Evolutionary conservation across 2,329 filamentous ascomycete genomes (phyloP), one percentile per base, ranked within the genome.

Genomic region (Colletotrichum cordylinicola): DNA sequence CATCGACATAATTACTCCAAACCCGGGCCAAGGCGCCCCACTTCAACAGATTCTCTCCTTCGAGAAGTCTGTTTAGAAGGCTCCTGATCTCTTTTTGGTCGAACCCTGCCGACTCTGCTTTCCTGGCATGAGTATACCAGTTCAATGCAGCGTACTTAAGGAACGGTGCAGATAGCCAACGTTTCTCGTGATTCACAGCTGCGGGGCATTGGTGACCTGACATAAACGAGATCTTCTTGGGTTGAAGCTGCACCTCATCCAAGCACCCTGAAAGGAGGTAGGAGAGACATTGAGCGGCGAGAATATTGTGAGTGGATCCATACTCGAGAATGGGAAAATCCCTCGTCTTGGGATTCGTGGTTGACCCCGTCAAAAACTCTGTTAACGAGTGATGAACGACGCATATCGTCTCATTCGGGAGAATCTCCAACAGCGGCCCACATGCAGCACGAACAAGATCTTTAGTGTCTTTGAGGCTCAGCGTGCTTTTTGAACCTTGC

Each of bases 321-420:
- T 31, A 64, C 4, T 29, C 31, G 18, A 58, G 18, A 15, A 64
- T 24, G 10, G 69, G 39, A 18, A 65, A 65, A 8, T n/a, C 1
- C n/a, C 27, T n/a, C 8, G 10, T n/a, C 4, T n/a, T 39, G 15
- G 29, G 2, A 10, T 52, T 13, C 29, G 58, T 21, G 4, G 68
- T 71, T n/a, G 68, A 64, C 13, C 68, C 61, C 31, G 37, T 58
- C 18, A 72, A 37, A 35, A 72, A 67, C 21, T 72, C 62, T 3
- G 70, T 72, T 8, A 67, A 31, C 1, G 70, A 72, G 52, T 67
- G 48, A 29, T 72, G 70, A 16, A 66, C 70, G n/a, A 72, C 62
- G 48, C 29, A 64, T 8, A 72, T 21, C 7, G 70, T 72, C 27
- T 72, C 70, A 24, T 72, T 55, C 6, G 70, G 62, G 10, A 72